Percentiles rank a stretch among this genome's conserved stretches.
These are phyloP conservation scores for Quercus suber DNA, from an alignment of 306 rosid genomes.

Conservation along the genomic window DNA sequence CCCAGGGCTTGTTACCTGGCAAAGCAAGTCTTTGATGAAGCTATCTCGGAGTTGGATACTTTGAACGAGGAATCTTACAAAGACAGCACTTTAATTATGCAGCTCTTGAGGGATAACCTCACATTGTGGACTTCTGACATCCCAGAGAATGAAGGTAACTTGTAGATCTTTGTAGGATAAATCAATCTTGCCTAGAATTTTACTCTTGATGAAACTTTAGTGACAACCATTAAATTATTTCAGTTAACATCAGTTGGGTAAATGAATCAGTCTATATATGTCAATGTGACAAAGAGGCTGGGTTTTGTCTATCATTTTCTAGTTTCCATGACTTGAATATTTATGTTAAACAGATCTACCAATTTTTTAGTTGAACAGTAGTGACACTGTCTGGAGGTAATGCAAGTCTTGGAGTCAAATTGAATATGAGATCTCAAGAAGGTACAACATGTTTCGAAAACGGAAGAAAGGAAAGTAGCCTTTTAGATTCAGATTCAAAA, in stretches of 20 bases:
- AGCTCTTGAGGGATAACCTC: slow-evolving; percentile 34
- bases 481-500: too few species aligned
- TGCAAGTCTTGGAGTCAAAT: neutral
- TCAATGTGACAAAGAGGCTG: neutral
- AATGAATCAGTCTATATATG: neutral
- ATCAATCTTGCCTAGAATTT: neutral
- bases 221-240: neutral
- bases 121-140: slow-evolving; percentile 40
- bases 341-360: neutral
- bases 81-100: slow-evolving; percentile 37
- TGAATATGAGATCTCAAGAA: neutral
- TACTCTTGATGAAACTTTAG: neutral
- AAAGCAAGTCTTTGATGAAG: slow-evolving; percentile 67
- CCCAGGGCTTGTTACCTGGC: slow-evolving; percentile 67
- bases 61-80: slow-evolving; percentile 39
- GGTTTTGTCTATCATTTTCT: neutral
- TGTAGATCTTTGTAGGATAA: neutral
- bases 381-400: neutral
- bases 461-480: too few species aligned
- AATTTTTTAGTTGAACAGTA: neutral
- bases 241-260: neutral
- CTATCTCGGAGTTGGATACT: slow-evolving; percentile 62
- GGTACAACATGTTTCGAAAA: too few species aligned
- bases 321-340: neutral
- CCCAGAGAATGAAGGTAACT: slow-evolving; percentile 32